Conservation (phyloP, 768 basidiomycete species). For the Suillus fuscotomentosus region DNA sequence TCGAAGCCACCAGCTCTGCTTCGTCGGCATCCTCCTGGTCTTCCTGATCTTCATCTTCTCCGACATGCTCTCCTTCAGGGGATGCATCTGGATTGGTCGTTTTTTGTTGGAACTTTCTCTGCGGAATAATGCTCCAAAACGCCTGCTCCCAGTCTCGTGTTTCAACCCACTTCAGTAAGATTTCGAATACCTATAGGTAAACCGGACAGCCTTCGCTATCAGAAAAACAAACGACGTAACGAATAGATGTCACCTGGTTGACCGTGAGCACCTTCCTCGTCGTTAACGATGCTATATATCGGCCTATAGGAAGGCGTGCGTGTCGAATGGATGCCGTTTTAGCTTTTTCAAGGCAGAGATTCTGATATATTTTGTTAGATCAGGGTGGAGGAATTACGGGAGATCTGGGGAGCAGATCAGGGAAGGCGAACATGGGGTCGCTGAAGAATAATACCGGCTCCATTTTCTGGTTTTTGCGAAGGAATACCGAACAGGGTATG, state of each 20-base stretch:
- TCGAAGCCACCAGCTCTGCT: constrained; percentile 12
- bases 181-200: constrained; percentile 68
- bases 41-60: constrained; percentile 16
- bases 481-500: background rate
- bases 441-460: background rate
- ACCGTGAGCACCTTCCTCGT: constrained; percentile 97
- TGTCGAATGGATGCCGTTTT: constrained; percentile 69
- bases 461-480: background rate
- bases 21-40: constrained; percentile 17
- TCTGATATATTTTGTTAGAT: constrained; percentile 44
- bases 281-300: constrained; percentile 76
- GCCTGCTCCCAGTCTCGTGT: constrained; percentile 83
- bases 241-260: constrained; percentile 61
- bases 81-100: constrained; percentile 21
- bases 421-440: background rate
- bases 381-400: constrained; percentile 9
- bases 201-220: background rate
- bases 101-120: constrained; percentile 72
- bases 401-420: background rate
- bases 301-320: constrained; percentile 93
- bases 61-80: constrained; percentile 11
- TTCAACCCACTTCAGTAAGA: constrained; percentile 88
- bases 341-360: constrained; percentile 88
- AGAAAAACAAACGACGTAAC: constrained; percentile 4
- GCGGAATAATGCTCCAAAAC: constrained; percentile 86